Conservation (phyloP, 306 rosid genomes). For the Mucuna pruriens region DNA sequence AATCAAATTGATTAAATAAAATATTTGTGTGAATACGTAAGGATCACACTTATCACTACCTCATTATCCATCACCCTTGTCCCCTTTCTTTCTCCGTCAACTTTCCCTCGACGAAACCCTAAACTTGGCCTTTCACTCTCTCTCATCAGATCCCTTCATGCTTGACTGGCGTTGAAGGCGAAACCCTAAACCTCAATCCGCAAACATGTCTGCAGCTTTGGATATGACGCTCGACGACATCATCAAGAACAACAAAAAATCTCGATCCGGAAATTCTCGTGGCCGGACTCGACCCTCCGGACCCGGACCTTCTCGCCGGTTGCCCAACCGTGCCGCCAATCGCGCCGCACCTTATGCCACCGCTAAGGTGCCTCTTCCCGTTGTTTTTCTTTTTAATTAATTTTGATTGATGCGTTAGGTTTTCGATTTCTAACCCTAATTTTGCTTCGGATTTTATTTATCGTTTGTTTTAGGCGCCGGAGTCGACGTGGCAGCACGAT, state of each 20-base stretch:
- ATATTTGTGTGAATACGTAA: too few relatives aligned
- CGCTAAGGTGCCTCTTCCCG: constrained; percentile 51
- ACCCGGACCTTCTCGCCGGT: constrained; percentile 92
- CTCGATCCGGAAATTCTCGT: constrained; percentile 64
- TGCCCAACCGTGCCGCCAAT: constrained; percentile 65
- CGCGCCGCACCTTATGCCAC: constrained; percentile 67
- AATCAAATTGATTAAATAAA: too few relatives aligned
- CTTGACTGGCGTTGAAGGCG: too few relatives aligned
- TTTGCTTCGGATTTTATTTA: neutral
- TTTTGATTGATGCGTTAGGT: too few relatives aligned
- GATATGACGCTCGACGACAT: constrained; percentile 89
- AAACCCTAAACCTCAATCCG: neutral
- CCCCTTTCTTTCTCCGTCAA: too few relatives aligned
- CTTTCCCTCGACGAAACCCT: constrained; percentile 34
- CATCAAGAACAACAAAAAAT: constrained; percentile 82
- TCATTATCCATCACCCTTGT: too few relatives aligned
- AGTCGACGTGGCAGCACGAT: constrained; percentile 93
- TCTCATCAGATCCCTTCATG: constrained; percentile 6
- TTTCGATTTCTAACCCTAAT: neutral
- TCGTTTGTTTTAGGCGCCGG: constrained; percentile 68
- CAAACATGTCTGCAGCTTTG: constrained; percentile 68
- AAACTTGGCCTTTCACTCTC: neutral
- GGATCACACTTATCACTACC: too few relatives aligned
- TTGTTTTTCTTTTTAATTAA: neutral
- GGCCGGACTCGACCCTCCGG: constrained; percentile 62